A percentile compares a stretch with the other conserved stretches of the same genome.
Conservation (phyloP, 495 filamentous ascomycete species). For the Niebla homalea region DNA sequence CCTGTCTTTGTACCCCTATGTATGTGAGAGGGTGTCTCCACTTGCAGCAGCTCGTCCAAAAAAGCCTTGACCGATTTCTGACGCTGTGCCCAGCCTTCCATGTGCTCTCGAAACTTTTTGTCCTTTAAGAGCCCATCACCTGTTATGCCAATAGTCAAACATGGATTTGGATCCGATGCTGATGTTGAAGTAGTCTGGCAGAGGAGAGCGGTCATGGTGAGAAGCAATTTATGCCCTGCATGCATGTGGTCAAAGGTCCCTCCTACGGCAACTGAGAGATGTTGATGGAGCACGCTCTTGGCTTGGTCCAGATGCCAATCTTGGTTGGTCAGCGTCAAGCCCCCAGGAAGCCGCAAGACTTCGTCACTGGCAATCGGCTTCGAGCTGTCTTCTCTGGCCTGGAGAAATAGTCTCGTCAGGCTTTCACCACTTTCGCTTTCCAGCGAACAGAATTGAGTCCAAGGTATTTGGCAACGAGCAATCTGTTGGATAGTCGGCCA, state of each 20-base stretch:
- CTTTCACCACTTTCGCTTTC: slow-evolving; percentile 43
- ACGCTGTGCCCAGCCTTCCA: slow-evolving; percentile 67
- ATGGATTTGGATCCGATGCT: slow-evolving; percentile 22
- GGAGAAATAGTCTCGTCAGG: slow-evolving; percentile 21
- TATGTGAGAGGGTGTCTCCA: slow-evolving; percentile 13
- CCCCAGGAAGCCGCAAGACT: slow-evolving; percentile 31
- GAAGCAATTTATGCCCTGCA: slow-evolving; percentile 84
- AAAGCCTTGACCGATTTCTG: slow-evolving; percentile 56
- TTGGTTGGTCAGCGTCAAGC: slow-evolving; percentile 26
- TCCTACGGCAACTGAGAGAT: slow-evolving; percentile 62
- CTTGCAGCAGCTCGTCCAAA: slow-evolving; percentile 54
- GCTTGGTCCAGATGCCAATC: background rate
- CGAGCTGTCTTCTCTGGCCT: slow-evolving; percentile 19
- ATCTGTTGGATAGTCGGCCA: slow-evolving; percentile 43
- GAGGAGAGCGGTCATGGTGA: slow-evolving; percentile 70
- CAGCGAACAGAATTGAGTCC: slow-evolving; percentile 57
- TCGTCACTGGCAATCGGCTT: slow-evolving; percentile 21
- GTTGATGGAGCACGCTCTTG: slow-evolving; percentile 20
- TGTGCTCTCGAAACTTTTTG: slow-evolving; percentile 70
- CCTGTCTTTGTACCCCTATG: no score
- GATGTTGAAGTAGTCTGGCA: slow-evolving; percentile 32
- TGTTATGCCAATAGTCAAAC: slow-evolving; percentile 73
- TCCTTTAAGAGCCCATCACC: slow-evolving; percentile 72
- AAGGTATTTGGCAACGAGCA: slow-evolving; percentile 47
- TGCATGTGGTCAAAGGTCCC: slow-evolving; percentile 97